A percentile compares a stretch with the other conserved stretches of the same genome.
Evolutionary conservation across 1,139 yeast species (phyloP).

Genomic region (Blastobotrys buckinghamii): DNA sequence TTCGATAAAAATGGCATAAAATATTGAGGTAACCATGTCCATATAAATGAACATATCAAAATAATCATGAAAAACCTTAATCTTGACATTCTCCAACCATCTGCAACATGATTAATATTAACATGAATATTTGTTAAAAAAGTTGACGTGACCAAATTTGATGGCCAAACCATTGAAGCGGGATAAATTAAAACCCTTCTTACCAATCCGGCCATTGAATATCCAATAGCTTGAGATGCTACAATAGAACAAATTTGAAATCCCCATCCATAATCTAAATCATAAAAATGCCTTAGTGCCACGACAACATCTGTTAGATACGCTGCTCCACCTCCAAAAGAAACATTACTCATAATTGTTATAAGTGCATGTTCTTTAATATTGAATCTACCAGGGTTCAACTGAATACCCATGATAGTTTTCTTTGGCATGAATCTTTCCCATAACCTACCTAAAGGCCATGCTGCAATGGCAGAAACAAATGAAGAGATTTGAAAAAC

Average conservation of each 20-base stretch:
- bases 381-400: conserved; percentile 62
- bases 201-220: conserved; percentile 57
- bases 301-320: conserved; percentile 56
- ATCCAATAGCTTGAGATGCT: conserved; percentile 58
- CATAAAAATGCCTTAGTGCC: conserved; percentile 48
- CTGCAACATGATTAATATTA: conserved; percentile 51
- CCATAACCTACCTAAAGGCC: conserved; percentile 57
- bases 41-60: conserved; percentile 39
- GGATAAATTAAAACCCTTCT: conserved; percentile 56
- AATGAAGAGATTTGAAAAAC: conserved; percentile 47
- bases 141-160: conserved; percentile 40
- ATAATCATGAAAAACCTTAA: conserved; percentile 42
- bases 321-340: conserved; percentile 56
- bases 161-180: conserved; percentile 63
- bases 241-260: conserved; percentile 47
- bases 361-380: conserved; percentile 61
- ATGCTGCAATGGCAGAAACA: conserved; percentile 55
- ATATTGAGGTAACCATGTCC: conserved; percentile 55
- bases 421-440: conserved; percentile 43
- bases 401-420: conserved; percentile 38
- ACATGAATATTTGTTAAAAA: conserved; percentile 57
- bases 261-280: conserved; percentile 44
- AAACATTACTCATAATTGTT: conserved; percentile 53
- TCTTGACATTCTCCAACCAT: conserved; percentile 51
- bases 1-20: conserved; percentile 46